phyloP scores from a whole-genome alignment of 2,329 filamentous ascomycete genomes.

The Hirsutella minnesotensis region DNA sequence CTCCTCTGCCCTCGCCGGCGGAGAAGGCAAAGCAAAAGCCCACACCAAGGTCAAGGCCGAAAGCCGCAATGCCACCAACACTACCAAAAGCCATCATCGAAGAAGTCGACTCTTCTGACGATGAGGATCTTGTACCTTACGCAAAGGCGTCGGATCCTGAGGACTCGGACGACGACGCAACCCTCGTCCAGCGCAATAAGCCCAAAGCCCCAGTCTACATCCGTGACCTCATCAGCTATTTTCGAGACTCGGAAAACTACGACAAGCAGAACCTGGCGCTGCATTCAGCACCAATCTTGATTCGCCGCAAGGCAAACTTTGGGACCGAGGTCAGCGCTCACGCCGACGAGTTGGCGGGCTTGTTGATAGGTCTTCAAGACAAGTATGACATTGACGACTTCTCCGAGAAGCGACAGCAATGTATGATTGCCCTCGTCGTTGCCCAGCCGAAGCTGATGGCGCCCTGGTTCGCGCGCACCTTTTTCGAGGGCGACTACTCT shows the following conservation, averaged over 20 bases:
- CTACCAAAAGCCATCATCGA: constrained; percentile 43
- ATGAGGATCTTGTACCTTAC: constrained; percentile 63
- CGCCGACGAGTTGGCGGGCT: constrained; percentile 63
- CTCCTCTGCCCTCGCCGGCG: not conserved
- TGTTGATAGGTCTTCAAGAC: constrained; percentile 72
- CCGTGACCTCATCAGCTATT: constrained; percentile 65
- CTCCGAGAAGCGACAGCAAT: constrained; percentile 60
- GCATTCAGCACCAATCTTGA: constrained; percentile 63
- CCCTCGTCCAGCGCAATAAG: constrained; percentile 72
- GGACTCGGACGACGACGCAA: constrained; percentile 89
- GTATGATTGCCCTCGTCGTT: constrained; percentile 70
- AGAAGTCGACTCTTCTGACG: constrained; percentile 50
- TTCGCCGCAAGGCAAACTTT: constrained; percentile 78
- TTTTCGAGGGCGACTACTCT: constrained; percentile 88
- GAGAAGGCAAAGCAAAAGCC: constrained; percentile 6
- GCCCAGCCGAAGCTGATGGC: constrained; percentile 68
- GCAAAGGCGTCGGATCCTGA: constrained; percentile 79
- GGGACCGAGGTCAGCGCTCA: constrained; percentile 82
- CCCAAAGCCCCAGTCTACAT: constrained; percentile 81
- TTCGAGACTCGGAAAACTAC: constrained; percentile 72
- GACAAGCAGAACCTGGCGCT: constrained; percentile 76
- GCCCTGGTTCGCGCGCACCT: constrained; percentile 71
- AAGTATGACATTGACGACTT: constrained; percentile 75
- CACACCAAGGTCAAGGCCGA: constrained; percentile 13
- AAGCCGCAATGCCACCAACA: constrained; percentile 14